Percentiles rank a stretch among this genome's conserved stretches.
Evolutionary conservation across 176 grass and related monocot species (phyloP).

Genomic region (Oryza brachyantha): DNA sequence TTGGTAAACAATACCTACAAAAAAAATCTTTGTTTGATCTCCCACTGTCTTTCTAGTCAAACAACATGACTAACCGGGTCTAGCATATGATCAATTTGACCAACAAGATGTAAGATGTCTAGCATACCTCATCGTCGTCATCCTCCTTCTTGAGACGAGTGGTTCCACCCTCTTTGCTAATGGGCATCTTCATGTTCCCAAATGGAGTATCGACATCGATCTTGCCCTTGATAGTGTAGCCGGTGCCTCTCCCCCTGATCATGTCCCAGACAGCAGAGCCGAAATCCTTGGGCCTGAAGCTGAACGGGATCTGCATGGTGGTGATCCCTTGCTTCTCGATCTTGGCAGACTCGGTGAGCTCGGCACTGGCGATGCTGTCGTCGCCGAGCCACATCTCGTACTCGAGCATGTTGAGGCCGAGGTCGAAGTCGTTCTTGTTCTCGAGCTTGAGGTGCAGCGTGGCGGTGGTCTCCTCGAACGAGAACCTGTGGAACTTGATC

Average conservation of each 20-base stretch:
- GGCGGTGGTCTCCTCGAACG: constrained; percentile 84
- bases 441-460: constrained; percentile 86
- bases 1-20: background rate
- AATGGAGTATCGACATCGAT: constrained; percentile 91
- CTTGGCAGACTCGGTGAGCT: constrained; percentile 59
- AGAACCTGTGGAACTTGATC: constrained; percentile 86
- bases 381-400: constrained; percentile 92
- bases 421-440: constrained; percentile 98
- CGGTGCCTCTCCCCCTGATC: constrained; percentile 79
- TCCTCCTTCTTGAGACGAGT: constrained; percentile 79
- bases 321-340: constrained; percentile 84
- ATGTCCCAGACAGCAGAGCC: constrained; percentile 96
- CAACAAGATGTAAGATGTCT: background rate
- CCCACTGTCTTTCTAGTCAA: background rate
- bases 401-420: constrained; percentile 66
- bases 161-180: constrained; percentile 81
- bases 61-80: background rate
- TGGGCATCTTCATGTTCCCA: constrained; percentile 92
- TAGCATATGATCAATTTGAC: background rate
- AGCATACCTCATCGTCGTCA: constrained; percentile 50
- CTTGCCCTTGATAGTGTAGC: constrained; percentile 87
- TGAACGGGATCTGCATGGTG: constrained; percentile 75
- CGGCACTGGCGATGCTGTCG: constrained; percentile 63
- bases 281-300: constrained; percentile 90
- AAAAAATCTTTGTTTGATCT: background rate